phyloP scores from a whole-genome alignment of 495 filamentous ascomycete species.

The Xylaria longipes region DNA sequence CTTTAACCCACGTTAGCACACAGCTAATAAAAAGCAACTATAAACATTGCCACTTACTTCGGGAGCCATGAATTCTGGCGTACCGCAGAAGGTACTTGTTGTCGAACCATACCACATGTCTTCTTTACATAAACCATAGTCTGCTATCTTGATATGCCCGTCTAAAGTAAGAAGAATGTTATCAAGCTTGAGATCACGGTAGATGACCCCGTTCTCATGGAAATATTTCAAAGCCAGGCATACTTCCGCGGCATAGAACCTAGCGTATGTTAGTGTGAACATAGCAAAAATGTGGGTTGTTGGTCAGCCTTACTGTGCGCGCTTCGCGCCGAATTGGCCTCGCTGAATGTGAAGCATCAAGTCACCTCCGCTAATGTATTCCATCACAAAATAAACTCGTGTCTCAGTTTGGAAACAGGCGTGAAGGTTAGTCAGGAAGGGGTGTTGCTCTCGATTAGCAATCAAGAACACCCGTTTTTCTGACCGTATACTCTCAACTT shows the following conservation, averaged over 20 bases:
- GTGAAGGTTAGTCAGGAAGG: constrained; percentile 93
- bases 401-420: constrained; percentile 99
- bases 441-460: constrained; percentile 97
- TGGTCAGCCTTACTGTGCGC: constrained; percentile 79
- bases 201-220: constrained; percentile 99
- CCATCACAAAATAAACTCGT: constrained; percentile 99
- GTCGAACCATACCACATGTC: constrained; percentile 99
- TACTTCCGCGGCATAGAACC: constrained; percentile 97
- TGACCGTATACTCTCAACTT: constrained; percentile 98
- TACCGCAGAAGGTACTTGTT: constrained; percentile 98
- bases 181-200: constrained; percentile 98
- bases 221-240: constrained; percentile 98
- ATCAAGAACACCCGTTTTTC: constrained; percentile 97
- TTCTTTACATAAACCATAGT: constrained; percentile 99
- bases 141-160: constrained; percentile 97
- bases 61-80: constrained; percentile 98
- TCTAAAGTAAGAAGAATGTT: constrained; percentile 96
- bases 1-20: constrained; percentile 50
- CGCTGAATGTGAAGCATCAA: constrained; percentile 99
- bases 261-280: constrained; percentile 42
- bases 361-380: constrained; percentile 99
- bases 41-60: constrained; percentile 66
- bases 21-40: neutral
- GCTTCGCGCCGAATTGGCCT: constrained; percentile 92
- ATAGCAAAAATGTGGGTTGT: constrained; percentile 17